These are phyloP conservation scores for Orbilia oligospora DNA, from an alignment of 2,329 filamentous ascomycete genomes.

Conservation along the genomic window DNA sequence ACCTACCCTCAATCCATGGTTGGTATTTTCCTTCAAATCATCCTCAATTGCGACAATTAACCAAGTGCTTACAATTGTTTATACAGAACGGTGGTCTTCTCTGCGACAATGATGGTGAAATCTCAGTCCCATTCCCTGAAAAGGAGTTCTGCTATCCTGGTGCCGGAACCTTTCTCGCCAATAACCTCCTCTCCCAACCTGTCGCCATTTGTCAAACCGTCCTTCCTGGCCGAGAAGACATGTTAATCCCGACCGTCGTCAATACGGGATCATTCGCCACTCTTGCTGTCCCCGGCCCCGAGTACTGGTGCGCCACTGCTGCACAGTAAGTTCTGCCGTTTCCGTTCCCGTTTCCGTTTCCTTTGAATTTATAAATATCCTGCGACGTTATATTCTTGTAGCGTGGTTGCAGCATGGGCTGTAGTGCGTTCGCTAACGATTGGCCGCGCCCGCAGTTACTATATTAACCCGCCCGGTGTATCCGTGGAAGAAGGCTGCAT, in stretches of 20 bases:
- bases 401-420: not conserved
- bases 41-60: slow-evolving; percentile 1
- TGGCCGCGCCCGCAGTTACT: slow-evolving; percentile 72
- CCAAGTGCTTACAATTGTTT: slow-evolving; percentile 56
- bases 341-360: no score
- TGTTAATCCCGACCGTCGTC: slow-evolving; percentile 84
- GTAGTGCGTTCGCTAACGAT: slow-evolving; percentile 61
- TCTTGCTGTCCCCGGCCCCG: slow-evolving; percentile 78
- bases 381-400: not conserved
- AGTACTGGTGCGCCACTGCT: slow-evolving; percentile 80
- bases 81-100: slow-evolving; percentile 79
- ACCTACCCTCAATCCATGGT: slow-evolving; percentile 80
- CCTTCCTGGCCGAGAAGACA: slow-evolving; percentile 82
- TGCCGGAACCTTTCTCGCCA: slow-evolving; percentile 75
- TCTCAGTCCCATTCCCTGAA: slow-evolving; percentile 78
- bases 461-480: slow-evolving; percentile 82
- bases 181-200: slow-evolving; percentile 74
- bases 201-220: slow-evolving; percentile 85
- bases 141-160: slow-evolving; percentile 80
- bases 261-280: slow-evolving; percentile 69
- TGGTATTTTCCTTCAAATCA: slow-evolving; percentile 66
- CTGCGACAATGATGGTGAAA: slow-evolving; percentile 77
- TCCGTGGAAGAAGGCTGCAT: slow-evolving; percentile 75
- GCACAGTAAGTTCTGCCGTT: slow-evolving; percentile 75
- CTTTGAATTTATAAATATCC: no score